These are phyloP conservation scores for Ascochyta clinopodiicola DNA, from an alignment of 2,329 filamentous ascomycete species.

Conservation along the genomic window DNA sequence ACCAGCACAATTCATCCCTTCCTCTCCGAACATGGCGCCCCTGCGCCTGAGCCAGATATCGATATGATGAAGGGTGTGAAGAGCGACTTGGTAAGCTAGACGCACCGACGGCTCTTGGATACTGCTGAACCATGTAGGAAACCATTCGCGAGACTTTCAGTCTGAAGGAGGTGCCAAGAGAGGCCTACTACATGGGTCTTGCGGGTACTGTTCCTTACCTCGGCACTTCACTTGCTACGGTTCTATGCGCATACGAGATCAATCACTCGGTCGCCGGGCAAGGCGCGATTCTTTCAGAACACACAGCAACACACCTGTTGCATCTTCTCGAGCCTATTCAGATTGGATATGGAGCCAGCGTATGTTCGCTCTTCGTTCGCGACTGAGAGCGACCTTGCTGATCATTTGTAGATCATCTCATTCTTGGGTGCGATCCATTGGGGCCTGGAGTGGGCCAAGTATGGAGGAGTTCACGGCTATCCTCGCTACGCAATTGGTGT, in stretches of 20 bases:
- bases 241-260: slow-evolving; percentile 83
- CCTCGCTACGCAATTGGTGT: slow-evolving; percentile 86
- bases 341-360: slow-evolving; percentile 86
- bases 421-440: slow-evolving; percentile 95
- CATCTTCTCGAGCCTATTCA: slow-evolving; percentile 84
- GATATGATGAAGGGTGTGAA: slow-evolving; percentile 57
- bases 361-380: slow-evolving; percentile 51
- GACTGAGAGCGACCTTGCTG: not conserved
- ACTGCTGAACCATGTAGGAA: slow-evolving; percentile 40
- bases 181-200: slow-evolving; percentile 58
- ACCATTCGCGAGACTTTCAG: slow-evolving; percentile 59
- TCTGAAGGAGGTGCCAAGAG: slow-evolving; percentile 53
- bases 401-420: slow-evolving; percentile 72
- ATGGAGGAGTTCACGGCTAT: slow-evolving; percentile 71
- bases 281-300: slow-evolving; percentile 69
- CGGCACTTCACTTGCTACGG: slow-evolving; percentile 80
- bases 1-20: slow-evolving; percentile 59
- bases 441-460: slow-evolving; percentile 84
- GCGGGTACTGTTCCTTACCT: slow-evolving; percentile 70
- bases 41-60: slow-evolving; percentile 42
- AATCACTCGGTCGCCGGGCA: slow-evolving; percentile 71
- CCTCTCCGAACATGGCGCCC: slow-evolving; percentile 47
- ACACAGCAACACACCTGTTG: slow-evolving; percentile 75
- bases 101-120: not conserved
- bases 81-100: slow-evolving; percentile 40